Conservation (phyloP, 768 basidiomycete genomes). For the Auricularia sp. region DNA sequence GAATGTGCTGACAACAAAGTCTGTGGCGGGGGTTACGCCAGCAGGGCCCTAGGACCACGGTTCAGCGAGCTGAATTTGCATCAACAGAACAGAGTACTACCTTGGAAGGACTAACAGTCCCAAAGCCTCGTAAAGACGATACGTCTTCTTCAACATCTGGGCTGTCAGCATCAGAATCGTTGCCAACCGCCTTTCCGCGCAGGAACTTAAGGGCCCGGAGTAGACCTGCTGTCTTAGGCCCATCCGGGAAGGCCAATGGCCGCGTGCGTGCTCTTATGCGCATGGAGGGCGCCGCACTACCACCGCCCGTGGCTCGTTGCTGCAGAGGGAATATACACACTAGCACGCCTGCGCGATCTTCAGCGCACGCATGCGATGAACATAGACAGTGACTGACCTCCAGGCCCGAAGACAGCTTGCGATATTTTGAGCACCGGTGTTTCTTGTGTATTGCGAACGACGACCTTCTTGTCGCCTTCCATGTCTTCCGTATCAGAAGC, state of each 20-base stretch:
- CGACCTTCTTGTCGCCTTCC: slow-evolving; percentile 63
- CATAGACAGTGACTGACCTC: slow-evolving; percentile 40
- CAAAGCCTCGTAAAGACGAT: background rate
- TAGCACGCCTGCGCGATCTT: slow-evolving; percentile 53
- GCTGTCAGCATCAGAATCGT: background rate
- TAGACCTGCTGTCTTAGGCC: slow-evolving; percentile 24
- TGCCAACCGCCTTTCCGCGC: background rate
- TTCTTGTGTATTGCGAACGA: background rate
- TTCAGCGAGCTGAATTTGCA: background rate
- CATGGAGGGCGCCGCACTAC: slow-evolving; percentile 36
- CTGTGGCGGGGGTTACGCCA: slow-evolving; percentile 1
- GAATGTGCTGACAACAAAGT: slow-evolving; percentile 25
- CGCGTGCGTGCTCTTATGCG: slow-evolving; percentile 26
- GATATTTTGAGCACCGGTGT: slow-evolving; percentile 67
- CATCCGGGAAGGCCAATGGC: slow-evolving; percentile 15
- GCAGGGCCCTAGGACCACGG: background rate
- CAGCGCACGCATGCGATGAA: background rate
- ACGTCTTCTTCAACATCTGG: background rate
- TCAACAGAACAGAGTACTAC: background rate
- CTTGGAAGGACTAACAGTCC: background rate
- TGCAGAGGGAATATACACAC: slow-evolving; percentile 79
- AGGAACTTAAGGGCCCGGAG: background rate
- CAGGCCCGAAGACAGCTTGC: slow-evolving; percentile 81
- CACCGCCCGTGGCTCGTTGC: slow-evolving; percentile 57
- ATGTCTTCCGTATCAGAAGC: slow-evolving; percentile 16